A percentile compares a stretch with the other conserved stretches of the same genome.
These are phyloP conservation scores for Coemansia sp. DNA, from an alignment of 192 early-diverging fungal genomes.

Conservation along the genomic window DNA sequence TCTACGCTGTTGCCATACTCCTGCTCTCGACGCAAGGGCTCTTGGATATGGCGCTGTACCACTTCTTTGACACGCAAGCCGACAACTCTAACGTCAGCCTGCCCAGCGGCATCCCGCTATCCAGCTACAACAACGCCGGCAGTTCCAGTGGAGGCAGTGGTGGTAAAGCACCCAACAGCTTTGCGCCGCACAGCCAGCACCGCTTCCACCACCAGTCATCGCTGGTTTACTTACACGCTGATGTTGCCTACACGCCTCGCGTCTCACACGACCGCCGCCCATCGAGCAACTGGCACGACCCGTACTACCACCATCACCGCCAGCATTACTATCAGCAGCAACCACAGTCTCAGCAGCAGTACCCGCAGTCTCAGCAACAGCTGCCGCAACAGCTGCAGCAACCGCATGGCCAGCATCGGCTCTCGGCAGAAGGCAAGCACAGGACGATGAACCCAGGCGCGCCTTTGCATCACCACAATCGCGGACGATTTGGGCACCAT, in stretches of 20 bases:
- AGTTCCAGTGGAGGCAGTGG: neutral
- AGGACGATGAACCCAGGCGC: neutral
- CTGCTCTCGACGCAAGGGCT: constrained; percentile 42
- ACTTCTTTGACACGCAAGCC: constrained; percentile 47
- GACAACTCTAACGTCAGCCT: constrained; percentile 32
- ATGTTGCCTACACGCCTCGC: constrained; percentile 11
- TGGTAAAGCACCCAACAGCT: neutral
- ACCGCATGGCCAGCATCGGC: neutral
- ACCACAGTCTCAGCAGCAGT: neutral
- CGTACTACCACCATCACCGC: constrained; percentile 11
- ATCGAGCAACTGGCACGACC: constrained; percentile 11
- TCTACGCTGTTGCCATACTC: constrained; percentile 32
- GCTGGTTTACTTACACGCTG: constrained; percentile 11
- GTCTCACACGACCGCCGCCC: constrained; percentile 9
- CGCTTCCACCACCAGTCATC: constrained; percentile 13
- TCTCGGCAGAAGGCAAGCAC: constrained; percentile 5
- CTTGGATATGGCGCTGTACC: constrained; percentile 47
- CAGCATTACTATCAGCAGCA: neutral
- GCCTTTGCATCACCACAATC: neutral
- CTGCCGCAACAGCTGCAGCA: neutral
- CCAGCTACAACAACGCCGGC: neutral
- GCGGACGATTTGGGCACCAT: neutral
- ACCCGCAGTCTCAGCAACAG: neutral
- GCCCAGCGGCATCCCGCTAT: constrained; percentile 16
- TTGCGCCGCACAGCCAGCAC: neutral